Base-by-base conservation (phyloP, 2,329 filamentous ascomycete genomes). In the Pseudogymnoascus sp. region DNA sequence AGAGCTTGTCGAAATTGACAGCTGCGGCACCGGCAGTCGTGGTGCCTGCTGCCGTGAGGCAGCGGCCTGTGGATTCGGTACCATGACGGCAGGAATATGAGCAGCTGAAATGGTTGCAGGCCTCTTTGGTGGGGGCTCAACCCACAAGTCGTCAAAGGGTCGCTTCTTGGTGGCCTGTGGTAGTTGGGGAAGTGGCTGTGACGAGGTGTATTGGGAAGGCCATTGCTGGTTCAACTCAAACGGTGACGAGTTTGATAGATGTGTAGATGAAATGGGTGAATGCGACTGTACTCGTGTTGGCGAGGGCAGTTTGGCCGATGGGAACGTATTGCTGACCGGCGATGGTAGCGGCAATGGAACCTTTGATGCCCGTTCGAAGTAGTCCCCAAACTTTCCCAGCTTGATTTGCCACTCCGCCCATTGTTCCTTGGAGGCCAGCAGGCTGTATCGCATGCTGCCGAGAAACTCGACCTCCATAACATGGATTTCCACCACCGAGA, bases 391-490 rank as follows among this genome's bases (percentile, higher is more conserved):
- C 66, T 87, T 88, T 59, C 88, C 83, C 60, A 97, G 79, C 72
- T 91, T 91, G 64, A 80, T 78, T 69, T 97, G 86, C 94, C 94
- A 97, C 60, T 86, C 82, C 57, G 85, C 81, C 94, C 94, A 99
- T 72, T 96, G 84, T 60, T 85, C 81, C 71, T 91, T 87, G 3
- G 92, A 95, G 3, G 90, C 91, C 71, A 93, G 86, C 6, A 99
- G 79, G 68, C 90, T 91, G 75, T 97, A 99, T 70, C 93, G 86
- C 87, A 99, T 96, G 74, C 97, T 97, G 78, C 93, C 97, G 65
- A 99, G 79, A 69, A 99, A 99, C 73, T 99, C 94, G n/a, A 99
- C 94, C 73, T 99, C 94, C 94, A 99, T 99, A 47, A 97, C 89
- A 72, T 99, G 94, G 59, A 99, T 96, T 74, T 99, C 94, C 63